These are phyloP conservation scores for Ustilago tritici DNA, from an alignment of 1,284 basidiomycete species.

Conservation along the genomic window DNA sequence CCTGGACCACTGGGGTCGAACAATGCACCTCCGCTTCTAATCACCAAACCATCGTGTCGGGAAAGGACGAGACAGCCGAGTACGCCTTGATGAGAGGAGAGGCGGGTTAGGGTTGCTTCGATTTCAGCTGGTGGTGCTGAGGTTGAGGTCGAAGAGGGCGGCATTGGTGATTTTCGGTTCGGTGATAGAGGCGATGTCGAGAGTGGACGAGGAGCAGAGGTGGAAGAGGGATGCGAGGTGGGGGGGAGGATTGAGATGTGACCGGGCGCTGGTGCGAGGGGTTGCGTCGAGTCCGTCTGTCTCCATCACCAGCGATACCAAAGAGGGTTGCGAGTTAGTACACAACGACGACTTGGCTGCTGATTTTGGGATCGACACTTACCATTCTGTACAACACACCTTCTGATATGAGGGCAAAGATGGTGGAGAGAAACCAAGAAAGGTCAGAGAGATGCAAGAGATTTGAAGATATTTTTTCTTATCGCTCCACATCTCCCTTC, in stretches of 20 bases:
- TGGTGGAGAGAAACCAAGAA: neutral
- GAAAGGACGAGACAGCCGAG: slow-evolving; percentile 58
- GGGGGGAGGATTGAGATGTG: slow-evolving; percentile 29
- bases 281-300: slow-evolving; percentile 18
- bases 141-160: slow-evolving; percentile 44
- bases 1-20: slow-evolving; percentile 63
- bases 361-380: too few relatives aligned
- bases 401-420: neutral
- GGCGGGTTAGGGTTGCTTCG: slow-evolving; percentile 59
- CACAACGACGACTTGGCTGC: too few relatives aligned
- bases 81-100: slow-evolving; percentile 58
- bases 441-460: neutral
- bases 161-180: slow-evolving; percentile 53
- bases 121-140: slow-evolving; percentile 59
- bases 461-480: too few relatives aligned
- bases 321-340: too few relatives aligned
- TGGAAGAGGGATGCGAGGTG: neutral
- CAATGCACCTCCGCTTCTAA: slow-evolving; percentile 66
- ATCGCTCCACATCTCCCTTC: slow-evolving; percentile 6
- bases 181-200: slow-evolving; percentile 38
- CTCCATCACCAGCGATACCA: too few relatives aligned
- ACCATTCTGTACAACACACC: too few relatives aligned
- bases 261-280: neutral
- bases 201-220: slow-evolving; percentile 20
- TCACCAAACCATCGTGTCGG: slow-evolving; percentile 62